Base-by-base conservation (phyloP, 805 yeast species). In the Metschnikowia corniflorae region DNA sequence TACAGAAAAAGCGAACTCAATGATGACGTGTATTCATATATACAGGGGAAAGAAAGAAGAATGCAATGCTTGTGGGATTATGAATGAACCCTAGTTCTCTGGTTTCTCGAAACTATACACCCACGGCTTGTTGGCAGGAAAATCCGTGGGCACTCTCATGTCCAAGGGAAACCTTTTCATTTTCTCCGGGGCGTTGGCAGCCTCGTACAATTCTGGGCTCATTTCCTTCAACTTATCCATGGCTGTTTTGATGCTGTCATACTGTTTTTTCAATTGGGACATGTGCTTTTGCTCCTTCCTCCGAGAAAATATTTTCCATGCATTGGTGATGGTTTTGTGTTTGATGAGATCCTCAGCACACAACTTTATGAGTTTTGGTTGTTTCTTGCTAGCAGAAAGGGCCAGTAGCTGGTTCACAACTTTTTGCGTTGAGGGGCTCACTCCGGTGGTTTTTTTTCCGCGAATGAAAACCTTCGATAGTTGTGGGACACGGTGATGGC, bases 41-140 rank as follows among this genome's bases (percentile, higher is more conserved):
- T 26, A 21, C 27, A n/a, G n/a, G n/a, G n/a, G n/a, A n/a, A n/a
- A n/a, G n/a, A n/a, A n/a, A n/a, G n/a, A n/a, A n/a, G n/a, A n/a
- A n/a, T n/a, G n/a, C n/a, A n/a, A n/a, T n/a, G n/a, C n/a, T n/a
- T n/a, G n/a, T n/a, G n/a, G n/a, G 5, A 21, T 10, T 3, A 21
- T 5, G 24, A 21, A 21, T 3, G 16, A 10, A 12, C 15, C 34
- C 31, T 29, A 25, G 23, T 29, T 24, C 10, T 13, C 30, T 22
- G 35, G 29, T 30, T 39, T 38, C 14, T 39, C 36, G 38, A 22
- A 48, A 44, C 78, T 75, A 51, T 75, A 75, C 39, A 79, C 78
- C 97, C 97, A 89, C 14, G 84, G 70, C 42, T 74, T 72, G 52
- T 76, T 78, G 14, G 97, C 84, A 10, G 98, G 98, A 43, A 70